Evolutionary conservation across 1,139 yeast genomes (phyloP).

Genomic region (Diutina neorugosa): DNA sequence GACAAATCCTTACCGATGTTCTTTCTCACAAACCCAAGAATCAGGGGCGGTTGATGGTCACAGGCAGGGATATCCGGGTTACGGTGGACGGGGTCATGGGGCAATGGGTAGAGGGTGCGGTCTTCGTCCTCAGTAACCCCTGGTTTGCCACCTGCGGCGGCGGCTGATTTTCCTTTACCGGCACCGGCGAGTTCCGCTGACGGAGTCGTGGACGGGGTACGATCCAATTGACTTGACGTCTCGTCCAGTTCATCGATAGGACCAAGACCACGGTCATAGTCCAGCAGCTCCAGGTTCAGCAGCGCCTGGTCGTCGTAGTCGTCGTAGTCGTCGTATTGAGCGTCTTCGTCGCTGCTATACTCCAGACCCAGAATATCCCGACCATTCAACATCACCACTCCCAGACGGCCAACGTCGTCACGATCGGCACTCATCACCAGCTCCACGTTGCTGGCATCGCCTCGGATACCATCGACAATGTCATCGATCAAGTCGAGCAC

Average conservation of each 20-base stretch:
- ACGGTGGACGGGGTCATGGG: slow-evolving; percentile 37
- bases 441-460: neutral
- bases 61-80: slow-evolving; percentile 52
- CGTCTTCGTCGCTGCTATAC: neutral
- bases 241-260: slow-evolving; percentile 3
- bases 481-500: slow-evolving; percentile 2
- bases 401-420: neutral
- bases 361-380: neutral
- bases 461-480: neutral
- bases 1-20: slow-evolving; percentile 88
- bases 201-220: neutral
- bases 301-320: slow-evolving; percentile 4
- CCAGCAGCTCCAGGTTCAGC: neutral
- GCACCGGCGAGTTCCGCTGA: neutral
- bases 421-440: neutral
- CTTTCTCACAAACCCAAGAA: slow-evolving; percentile 68
- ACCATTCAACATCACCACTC: neutral
- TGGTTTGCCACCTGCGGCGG: slow-evolving; percentile 4
- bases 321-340: neutral
- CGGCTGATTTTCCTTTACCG: neutral
- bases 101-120: slow-evolving; percentile 50
- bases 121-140: slow-evolving; percentile 11
- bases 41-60: slow-evolving; percentile 64
- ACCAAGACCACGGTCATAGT: neutral
- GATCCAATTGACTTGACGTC: neutral